Evolutionary conservation across 768 basidiomycete species (phyloP), one percentile per base, ranked within the genome.

Genomic region (Serendipita sp.): DNA sequence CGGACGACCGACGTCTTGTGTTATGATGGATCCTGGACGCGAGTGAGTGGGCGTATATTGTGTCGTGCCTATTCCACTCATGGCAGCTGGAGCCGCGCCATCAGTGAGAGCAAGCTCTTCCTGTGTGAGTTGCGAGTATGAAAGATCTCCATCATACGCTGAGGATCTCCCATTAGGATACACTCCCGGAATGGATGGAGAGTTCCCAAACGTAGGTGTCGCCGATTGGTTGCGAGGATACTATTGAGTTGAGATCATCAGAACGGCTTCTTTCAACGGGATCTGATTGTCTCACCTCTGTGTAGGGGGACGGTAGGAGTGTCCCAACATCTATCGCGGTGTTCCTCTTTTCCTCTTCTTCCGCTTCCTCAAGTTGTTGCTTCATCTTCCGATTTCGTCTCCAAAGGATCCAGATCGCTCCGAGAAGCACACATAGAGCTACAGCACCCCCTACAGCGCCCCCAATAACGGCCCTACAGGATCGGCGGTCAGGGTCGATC

Each of bases 31-130:
- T 11, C 53, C 53, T 9, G 22, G 17, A 28, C 53, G 22, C 53
- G 53, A 58, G 2, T 58, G 53, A 5, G 53, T 58, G 9, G 53
- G 53, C n/a, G 53, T 58, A 33, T 58, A 58, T 33, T 58, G 53
- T 11, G 53, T 58, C 53, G 53, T 31, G 7, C 34, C 34, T 38
- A 38, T 38, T 38, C 7, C 34, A 14, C 34, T 38, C 34, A 38
- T 38, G 14, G 34, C 34, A 38, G 14, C 34, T 7, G 34, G 34
- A 9, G 31, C 53, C 14, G 11, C 53, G 28, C 24, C 53, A 7
- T 24, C 53, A 31, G 53, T 58, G 24, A 58, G 31, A 9, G 24
- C 53, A n/a, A 26, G 53, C 24, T 58, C 31, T 33, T 58, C 53
- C 24, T 22, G 31, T 17, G 31, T 58, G n/a, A 58, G 17, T 5